Conservation (phyloP, 495 filamentous ascomycete species). For the Penicillium canescens region DNA sequence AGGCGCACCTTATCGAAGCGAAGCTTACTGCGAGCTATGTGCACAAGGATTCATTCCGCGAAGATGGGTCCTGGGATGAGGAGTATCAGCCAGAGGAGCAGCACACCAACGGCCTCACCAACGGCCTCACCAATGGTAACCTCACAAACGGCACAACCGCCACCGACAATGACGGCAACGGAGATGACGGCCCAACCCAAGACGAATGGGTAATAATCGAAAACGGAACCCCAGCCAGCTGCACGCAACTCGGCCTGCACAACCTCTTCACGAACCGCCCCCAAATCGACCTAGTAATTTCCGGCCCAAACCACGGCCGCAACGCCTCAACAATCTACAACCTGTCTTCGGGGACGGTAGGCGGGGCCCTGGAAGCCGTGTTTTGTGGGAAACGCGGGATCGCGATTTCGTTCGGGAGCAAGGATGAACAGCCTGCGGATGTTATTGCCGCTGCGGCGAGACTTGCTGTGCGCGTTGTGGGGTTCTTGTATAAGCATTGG, state of each 20-base stretch:
- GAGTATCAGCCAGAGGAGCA: slow-evolving; percentile 15
- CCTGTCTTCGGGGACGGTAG: slow-evolving; percentile 83
- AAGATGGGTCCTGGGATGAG: slow-evolving; percentile 51
- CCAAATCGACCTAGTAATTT: slow-evolving; percentile 81
- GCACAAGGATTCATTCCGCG: slow-evolving; percentile 57
- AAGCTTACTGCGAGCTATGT: slow-evolving; percentile 83
- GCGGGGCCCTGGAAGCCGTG: slow-evolving; percentile 89
- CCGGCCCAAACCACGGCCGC: slow-evolving; percentile 90
- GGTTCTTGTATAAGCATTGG: slow-evolving; percentile 73
- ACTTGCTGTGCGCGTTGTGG: slow-evolving; percentile 69
- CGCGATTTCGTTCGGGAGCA: slow-evolving; percentile 79
- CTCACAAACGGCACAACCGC: too few relatives aligned
- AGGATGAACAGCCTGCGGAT: slow-evolving; percentile 66
- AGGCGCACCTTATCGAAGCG: slow-evolving; percentile 90
- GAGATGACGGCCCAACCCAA: slow-evolving; percentile 15
- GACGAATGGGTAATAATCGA: slow-evolving; percentile 76
- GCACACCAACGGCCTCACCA: slow-evolving; percentile 36
- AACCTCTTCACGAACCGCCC: slow-evolving; percentile 77
- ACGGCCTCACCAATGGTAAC: too few relatives aligned
- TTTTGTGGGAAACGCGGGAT: slow-evolving; percentile 74
- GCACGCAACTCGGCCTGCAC: slow-evolving; percentile 85
- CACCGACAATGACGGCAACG: too few relatives aligned
- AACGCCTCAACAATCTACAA: slow-evolving; percentile 94
- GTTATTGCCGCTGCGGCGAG: slow-evolving; percentile 71
- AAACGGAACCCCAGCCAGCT: slow-evolving; percentile 84